Evolutionary conservation across 306 rosid species (phyloP).

Genomic region (Cicer pinnatifidum): DNA sequence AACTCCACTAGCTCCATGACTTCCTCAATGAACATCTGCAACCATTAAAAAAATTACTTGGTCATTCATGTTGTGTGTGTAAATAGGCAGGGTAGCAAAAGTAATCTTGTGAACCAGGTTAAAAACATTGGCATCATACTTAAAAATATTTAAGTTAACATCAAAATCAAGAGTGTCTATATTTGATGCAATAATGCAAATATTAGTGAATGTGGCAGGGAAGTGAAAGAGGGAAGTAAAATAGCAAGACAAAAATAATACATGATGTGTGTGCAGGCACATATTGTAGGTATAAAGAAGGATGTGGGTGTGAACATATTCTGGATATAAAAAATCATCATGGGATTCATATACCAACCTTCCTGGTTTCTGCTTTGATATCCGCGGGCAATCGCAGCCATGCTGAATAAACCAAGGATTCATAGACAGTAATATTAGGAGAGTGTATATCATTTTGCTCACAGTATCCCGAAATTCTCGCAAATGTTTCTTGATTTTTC

Average conservation of each 20-base stretch:
- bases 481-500: conserved; percentile 61
- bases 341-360: conserved; percentile 14
- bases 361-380: neutral
- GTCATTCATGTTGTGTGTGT: neutral
- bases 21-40: conserved; percentile 52
- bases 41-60: neutral
- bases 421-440: conserved; percentile 57
- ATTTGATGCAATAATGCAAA: neutral
- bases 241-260: neutral
- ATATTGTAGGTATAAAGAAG: neutral
- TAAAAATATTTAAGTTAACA: neutral
- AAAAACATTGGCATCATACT: neutral
- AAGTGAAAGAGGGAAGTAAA: neutral
- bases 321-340: neutral
- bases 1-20: conserved; percentile 65
- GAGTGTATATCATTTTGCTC: conserved; percentile 71
- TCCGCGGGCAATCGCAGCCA: conserved; percentile 52
- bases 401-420: conserved; percentile 63
- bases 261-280: neutral
- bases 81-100: neutral
- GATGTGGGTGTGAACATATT: neutral
- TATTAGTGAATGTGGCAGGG: neutral
- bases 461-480: conserved; percentile 63
- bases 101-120: neutral
- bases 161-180: neutral